Evolutionary conservation across 495 filamentous ascomycete genomes (phyloP).

Genomic region (Xylaria curta): DNA sequence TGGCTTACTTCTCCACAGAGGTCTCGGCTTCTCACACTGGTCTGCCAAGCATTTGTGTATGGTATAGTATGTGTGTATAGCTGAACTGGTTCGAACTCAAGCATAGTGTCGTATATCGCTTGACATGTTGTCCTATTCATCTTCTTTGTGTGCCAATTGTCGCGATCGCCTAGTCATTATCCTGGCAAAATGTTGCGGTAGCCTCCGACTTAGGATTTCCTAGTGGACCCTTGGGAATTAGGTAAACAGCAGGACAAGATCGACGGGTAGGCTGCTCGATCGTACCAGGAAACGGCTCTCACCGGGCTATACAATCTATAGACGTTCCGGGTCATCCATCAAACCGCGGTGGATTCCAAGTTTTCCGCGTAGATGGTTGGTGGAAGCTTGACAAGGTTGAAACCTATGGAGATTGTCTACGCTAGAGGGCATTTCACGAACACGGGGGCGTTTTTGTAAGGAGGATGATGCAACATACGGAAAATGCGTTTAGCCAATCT

Average conservation of each 20-base stretch:
- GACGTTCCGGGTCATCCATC: constrained; percentile 22
- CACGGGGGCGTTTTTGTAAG: neutral
- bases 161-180: neutral
- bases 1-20: constrained; percentile 21
- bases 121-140: neutral
- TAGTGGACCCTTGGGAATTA: constrained; percentile 1
- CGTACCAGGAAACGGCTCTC: constrained; percentile 9
- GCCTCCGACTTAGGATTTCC: neutral
- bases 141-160: neutral
- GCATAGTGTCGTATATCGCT: neutral
- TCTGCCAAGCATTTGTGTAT: constrained; percentile 21
- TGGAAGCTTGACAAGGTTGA: constrained; percentile 7
- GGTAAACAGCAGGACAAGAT: neutral
- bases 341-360: constrained; percentile 6
- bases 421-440: neutral
- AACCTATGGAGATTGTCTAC: neutral
- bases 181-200: constrained; percentile 11
- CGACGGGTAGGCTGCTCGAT: constrained; percentile 15
- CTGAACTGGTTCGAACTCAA: constrained; percentile 6
- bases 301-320: neutral
- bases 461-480: neutral
- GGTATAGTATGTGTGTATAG: constrained; percentile 1
- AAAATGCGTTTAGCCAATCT: neutral
- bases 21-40: constrained; percentile 19
- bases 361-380: neutral